Evolutionary conservation across 495 filamentous ascomycete genomes (phyloP).

Genomic region (Pseudomonodictys pantanalensis): DNA sequence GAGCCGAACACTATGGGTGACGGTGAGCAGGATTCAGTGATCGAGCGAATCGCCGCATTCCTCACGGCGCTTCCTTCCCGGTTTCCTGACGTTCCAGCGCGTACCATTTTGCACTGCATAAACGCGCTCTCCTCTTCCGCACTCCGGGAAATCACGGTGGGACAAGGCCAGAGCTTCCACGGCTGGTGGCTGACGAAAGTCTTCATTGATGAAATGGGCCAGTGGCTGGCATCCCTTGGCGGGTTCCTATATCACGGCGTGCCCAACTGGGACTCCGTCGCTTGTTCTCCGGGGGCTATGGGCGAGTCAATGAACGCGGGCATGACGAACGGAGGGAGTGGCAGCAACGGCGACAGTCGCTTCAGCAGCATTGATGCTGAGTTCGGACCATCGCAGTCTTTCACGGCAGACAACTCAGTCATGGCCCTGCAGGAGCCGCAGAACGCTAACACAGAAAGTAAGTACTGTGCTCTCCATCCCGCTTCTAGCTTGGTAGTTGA

Average conservation of each 20-base stretch:
- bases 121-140: constrained; percentile 65
- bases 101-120: constrained; percentile 66
- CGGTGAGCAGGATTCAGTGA: constrained; percentile 52
- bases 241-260: constrained; percentile 71
- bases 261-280: constrained; percentile 10
- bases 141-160: constrained; percentile 76
- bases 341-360: constrained; percentile 35
- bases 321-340: constrained; percentile 24
- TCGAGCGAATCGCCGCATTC: constrained; percentile 84
- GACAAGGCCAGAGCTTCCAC: constrained; percentile 79
- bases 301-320: constrained; percentile 14
- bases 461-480: constrained; percentile 20
- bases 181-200: constrained; percentile 99
- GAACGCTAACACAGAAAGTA: constrained; percentile 43
- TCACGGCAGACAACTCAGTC: constrained; percentile 28
- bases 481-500: constrained; percentile 14
- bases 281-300: constrained; percentile 20
- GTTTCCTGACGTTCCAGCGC: constrained; percentile 68
- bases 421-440: constrained; percentile 30
- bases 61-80: constrained; percentile 67
- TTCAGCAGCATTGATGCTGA: constrained; percentile 36
- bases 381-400: constrained; percentile 37
- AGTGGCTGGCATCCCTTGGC: constrained; percentile 87
- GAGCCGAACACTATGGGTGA: constrained; percentile 44
- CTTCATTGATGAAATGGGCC: constrained; percentile 93